Percentiles rank a stretch among this genome's conserved stretches.
phyloP scores from a whole-genome alignment of 1,139 yeast genomes.

The Hyphopichia buzzinii region DNA sequence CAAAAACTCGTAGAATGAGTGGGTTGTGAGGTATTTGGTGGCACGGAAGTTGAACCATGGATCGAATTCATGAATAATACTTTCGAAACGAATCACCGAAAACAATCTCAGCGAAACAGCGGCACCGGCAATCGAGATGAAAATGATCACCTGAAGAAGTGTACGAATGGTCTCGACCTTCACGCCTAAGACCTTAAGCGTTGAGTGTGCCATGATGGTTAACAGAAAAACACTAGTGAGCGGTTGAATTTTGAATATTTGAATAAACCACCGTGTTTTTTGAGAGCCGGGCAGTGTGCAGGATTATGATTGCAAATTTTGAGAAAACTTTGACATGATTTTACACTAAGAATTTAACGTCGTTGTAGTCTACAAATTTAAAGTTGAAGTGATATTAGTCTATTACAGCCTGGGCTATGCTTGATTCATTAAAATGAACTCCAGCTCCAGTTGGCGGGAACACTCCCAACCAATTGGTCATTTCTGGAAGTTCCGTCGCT shows the following conservation, averaged over 20 bases:
- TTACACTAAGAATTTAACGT: too few relatives aligned
- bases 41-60: constrained; percentile 99
- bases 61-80: constrained; percentile 97
- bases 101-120: constrained; percentile 85
- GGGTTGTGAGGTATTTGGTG: constrained; percentile 79
- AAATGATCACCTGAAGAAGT: constrained; percentile 61
- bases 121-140: constrained; percentile 78
- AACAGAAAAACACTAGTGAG: too few relatives aligned
- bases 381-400: too few relatives aligned
- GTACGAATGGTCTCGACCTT: constrained; percentile 41
- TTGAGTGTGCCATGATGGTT: constrained; percentile 11
- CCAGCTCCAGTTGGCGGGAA: constrained; percentile 83
- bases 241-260: too few relatives aligned
- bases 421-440: constrained; percentile 49
- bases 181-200: constrained; percentile 32
- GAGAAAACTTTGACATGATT: too few relatives aligned
- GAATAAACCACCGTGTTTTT: constrained; percentile 12
- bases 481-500: constrained; percentile 13
- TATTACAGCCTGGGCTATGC: too few relatives aligned
- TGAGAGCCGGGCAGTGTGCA: constrained; percentile 2
- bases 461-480: constrained; percentile 48
- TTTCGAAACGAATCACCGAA: constrained; percentile 83
- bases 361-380: too few relatives aligned
- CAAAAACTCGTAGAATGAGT: constrained; percentile 84
- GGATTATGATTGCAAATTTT: background rate